Conservation (phyloP, 805 yeast genomes). For the Myxozyma neotropica region DNA sequence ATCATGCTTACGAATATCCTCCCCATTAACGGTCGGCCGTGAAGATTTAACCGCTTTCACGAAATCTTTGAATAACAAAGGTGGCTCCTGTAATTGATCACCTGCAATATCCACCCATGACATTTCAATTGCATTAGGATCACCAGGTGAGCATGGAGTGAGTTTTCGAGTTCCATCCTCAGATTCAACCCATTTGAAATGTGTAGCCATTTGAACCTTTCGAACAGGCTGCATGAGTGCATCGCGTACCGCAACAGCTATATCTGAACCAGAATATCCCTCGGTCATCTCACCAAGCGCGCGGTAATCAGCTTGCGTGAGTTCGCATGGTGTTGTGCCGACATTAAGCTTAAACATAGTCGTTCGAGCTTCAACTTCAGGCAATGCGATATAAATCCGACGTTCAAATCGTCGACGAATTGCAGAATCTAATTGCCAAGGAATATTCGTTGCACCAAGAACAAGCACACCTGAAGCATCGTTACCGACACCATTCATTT, state of each 20-base stretch:
- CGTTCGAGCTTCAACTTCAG: slow-evolving; percentile 89
- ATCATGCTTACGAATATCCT: slow-evolving; percentile 78
- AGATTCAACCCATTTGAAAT: slow-evolving; percentile 65
- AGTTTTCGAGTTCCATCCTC: slow-evolving; percentile 49
- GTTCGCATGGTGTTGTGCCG: slow-evolving; percentile 82
- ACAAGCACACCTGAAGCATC: slow-evolving; percentile 90
- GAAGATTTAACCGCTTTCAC: slow-evolving; percentile 87
- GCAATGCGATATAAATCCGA: slow-evolving; percentile 91
- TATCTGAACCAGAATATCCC: slow-evolving; percentile 97
- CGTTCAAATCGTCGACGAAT: slow-evolving; percentile 91
- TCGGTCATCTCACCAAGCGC: slow-evolving; percentile 89
- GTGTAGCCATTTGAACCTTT: slow-evolving; percentile 93
- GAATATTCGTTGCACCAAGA: slow-evolving; percentile 96
- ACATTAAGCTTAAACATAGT: slow-evolving; percentile 93
- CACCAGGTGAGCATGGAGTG: slow-evolving; percentile 99
- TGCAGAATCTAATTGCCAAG: slow-evolving; percentile 98
- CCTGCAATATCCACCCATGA: slow-evolving; percentile 91
- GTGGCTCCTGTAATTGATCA: slow-evolving; percentile 89
- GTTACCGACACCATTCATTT: slow-evolving; percentile 98
- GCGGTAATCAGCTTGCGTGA: slow-evolving; percentile 71
- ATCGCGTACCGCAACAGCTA: slow-evolving; percentile 94
- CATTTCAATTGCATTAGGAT: slow-evolving; percentile 78
- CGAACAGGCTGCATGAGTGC: slow-evolving; percentile 98
- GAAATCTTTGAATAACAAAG: slow-evolving; percentile 85
- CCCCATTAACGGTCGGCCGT: slow-evolving; percentile 90